Evolutionary conservation across 495 filamentous ascomycete species (phyloP).

Genomic region (Aspergillus biplanus): DNA sequence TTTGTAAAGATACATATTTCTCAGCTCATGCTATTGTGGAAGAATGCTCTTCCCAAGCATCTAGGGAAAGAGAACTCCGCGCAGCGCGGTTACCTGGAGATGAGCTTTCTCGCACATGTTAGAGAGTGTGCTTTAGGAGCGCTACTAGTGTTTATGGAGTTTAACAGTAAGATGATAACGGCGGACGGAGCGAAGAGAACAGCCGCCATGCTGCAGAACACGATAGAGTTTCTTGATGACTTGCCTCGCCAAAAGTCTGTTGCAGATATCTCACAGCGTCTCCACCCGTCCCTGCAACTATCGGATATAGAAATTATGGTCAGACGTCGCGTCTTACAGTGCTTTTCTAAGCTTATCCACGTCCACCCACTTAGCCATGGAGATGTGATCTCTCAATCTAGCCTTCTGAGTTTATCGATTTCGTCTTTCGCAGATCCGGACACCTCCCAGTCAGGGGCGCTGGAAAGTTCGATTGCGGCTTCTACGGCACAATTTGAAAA

Average conservation of each 20-base stretch:
- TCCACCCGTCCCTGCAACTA: slow-evolving; percentile 87
- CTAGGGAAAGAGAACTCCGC: slow-evolving; percentile 84
- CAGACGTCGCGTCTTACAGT: slow-evolving; percentile 88
- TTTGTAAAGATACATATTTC: slow-evolving; percentile 99
- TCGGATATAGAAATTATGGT: slow-evolving; percentile 94
- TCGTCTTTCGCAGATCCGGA: slow-evolving; percentile 94
- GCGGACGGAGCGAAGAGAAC: slow-evolving; percentile 94
- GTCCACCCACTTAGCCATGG: slow-evolving; percentile 78
- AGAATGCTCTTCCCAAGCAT: slow-evolving; percentile 95
- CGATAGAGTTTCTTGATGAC: slow-evolving; percentile 81
- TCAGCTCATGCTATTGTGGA: slow-evolving; percentile 95
- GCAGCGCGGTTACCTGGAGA: slow-evolving; percentile 79
- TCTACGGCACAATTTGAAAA: slow-evolving; percentile 89
- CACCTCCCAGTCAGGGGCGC: slow-evolving; percentile 76
- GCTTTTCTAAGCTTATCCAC: slow-evolving; percentile 87
- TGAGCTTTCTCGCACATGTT: slow-evolving; percentile 91
- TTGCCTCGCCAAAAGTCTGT: slow-evolving; percentile 81
- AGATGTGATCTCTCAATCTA: slow-evolving; percentile 87
- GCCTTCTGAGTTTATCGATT: slow-evolving; percentile 88
- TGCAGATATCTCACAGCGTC: slow-evolving; percentile 83
- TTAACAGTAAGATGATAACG: slow-evolving; percentile 89
- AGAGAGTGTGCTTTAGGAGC: slow-evolving; percentile 93
- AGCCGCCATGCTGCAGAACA: slow-evolving; percentile 93
- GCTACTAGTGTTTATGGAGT: slow-evolving; percentile 89
- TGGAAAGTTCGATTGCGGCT: slow-evolving; percentile 90